Evolutionary conservation across 495 filamentous ascomycete genomes (phyloP).

Genomic region (Corynascus novoguineensis): DNA sequence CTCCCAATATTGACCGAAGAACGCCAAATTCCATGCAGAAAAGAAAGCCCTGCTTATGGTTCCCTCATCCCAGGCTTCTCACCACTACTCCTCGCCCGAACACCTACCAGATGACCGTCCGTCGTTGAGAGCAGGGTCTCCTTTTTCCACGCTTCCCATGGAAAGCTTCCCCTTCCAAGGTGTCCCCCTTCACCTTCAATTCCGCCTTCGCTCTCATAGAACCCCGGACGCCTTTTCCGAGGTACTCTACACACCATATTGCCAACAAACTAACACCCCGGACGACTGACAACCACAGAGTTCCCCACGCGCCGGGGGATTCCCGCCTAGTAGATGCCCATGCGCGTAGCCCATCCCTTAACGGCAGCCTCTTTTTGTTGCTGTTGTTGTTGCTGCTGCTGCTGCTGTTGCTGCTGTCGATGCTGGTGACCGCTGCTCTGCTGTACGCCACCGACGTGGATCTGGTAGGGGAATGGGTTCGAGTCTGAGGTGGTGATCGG

Average conservation of each 20-base stretch:
- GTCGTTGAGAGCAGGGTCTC: no score
- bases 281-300: no score
- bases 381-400: background rate
- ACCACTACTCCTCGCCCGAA: background rate
- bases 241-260: background rate
- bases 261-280: background rate
- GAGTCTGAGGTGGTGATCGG: constrained; percentile 89
- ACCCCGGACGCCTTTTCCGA: background rate
- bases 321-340: constrained; percentile 62
- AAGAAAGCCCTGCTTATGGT: background rate
- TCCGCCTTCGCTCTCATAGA: no score
- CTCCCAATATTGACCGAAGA: background rate
- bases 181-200: no score
- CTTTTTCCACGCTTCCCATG: no score
- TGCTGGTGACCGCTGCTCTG: background rate
- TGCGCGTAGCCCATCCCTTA: constrained; percentile 70
- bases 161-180: no score
- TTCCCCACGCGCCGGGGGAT: background rate
- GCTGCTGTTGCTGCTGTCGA: constrained; percentile 3
- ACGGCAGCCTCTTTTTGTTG: background rate
- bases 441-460: constrained; percentile 54
- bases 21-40: constrained; percentile 1
- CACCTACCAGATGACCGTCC: background rate
- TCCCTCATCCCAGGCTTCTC: background rate
- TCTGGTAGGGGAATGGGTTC: constrained; percentile 93